These are phyloP conservation scores for Cladophialophora chaetospira DNA, from an alignment of 2,329 filamentous ascomycete genomes.

Conservation along the genomic window DNA sequence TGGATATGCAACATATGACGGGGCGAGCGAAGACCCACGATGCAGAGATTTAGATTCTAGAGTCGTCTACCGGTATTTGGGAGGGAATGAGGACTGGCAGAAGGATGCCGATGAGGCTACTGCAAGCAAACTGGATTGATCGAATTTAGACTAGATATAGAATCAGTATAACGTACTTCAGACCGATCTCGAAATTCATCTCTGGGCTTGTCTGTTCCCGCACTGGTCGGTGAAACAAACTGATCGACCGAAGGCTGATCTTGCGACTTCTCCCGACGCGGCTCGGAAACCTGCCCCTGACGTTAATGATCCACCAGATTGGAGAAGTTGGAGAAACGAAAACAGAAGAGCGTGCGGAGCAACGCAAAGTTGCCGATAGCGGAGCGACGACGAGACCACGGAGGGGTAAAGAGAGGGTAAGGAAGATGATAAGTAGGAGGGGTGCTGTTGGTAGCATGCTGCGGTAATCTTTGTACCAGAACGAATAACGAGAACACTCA, in stretches of 20 bases:
- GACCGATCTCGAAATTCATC: no score
- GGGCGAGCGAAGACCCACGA: slow-evolving; percentile 52
- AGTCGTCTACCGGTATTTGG: slow-evolving; percentile 59
- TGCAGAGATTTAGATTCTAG: slow-evolving; percentile 59
- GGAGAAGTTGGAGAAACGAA: slow-evolving; percentile 10
- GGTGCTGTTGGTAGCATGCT: no score
- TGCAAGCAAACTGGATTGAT: slow-evolving; percentile 16
- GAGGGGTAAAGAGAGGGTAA: slow-evolving; percentile 9
- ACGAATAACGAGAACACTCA: no score
- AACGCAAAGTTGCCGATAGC: neutral
- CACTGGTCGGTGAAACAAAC: no score
- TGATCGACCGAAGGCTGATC: no score
- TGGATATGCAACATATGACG: slow-evolving; percentile 56
- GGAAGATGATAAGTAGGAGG: neutral
- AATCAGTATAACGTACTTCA: neutral
- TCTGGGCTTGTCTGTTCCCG: neutral
- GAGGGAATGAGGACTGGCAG: slow-evolving; percentile 38
- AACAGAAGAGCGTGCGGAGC: neutral
- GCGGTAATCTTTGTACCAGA: no score
- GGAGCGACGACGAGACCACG: slow-evolving; percentile 4
- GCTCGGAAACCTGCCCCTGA: neutral
- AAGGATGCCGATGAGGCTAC: slow-evolving; percentile 26
- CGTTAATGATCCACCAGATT: neutral
- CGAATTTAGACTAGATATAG: neutral
- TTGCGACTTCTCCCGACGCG: no score